Evolutionary conservation across 192 early-diverging fungal species (phyloP).

Genomic region (Endogone sp.): DNA sequence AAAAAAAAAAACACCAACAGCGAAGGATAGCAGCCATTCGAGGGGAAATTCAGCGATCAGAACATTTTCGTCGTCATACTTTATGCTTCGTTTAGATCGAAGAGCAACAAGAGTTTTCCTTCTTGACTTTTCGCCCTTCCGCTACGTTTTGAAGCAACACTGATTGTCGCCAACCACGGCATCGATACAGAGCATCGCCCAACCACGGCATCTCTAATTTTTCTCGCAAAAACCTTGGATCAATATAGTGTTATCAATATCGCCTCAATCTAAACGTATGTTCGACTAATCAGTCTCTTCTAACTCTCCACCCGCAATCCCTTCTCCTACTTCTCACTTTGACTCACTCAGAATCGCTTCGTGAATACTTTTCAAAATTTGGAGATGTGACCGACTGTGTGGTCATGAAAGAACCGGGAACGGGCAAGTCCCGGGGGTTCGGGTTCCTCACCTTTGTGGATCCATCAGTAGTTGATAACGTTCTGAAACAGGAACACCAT

Average conservation of each 20-base stretch:
- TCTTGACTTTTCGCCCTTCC: no score
- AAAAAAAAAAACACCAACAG: no score
- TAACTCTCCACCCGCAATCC: neutral
- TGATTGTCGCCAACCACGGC: no score
- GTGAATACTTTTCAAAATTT: slow-evolving; percentile 65
- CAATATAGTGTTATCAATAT: slow-evolving; percentile 17
- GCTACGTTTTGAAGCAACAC: no score
- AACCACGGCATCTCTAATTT: no score
- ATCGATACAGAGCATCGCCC: no score
- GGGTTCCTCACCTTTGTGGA: slow-evolving; percentile 73
- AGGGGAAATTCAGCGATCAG: no score
- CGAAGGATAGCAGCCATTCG: no score
- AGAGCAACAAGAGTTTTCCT: no score
- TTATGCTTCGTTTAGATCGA: no score
- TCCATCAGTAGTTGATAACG: slow-evolving; percentile 54
- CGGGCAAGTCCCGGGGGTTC: slow-evolving; percentile 71
- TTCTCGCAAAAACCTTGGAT: no score
- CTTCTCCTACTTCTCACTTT: slow-evolving; percentile 26
- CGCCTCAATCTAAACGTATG: slow-evolving; percentile 11
- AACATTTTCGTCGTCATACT: no score
- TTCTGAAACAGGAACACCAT: slow-evolving; percentile 63
- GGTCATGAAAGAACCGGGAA: slow-evolving; percentile 71
- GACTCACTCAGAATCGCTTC: slow-evolving; percentile 64
- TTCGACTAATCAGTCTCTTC: slow-evolving; percentile 7
- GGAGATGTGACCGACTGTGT: slow-evolving; percentile 69